Evolutionary conservation across 805 yeast genomes (phyloP), one percentile per base, ranked within the genome.

Genomic region (Kuraishia piskuri): DNA sequence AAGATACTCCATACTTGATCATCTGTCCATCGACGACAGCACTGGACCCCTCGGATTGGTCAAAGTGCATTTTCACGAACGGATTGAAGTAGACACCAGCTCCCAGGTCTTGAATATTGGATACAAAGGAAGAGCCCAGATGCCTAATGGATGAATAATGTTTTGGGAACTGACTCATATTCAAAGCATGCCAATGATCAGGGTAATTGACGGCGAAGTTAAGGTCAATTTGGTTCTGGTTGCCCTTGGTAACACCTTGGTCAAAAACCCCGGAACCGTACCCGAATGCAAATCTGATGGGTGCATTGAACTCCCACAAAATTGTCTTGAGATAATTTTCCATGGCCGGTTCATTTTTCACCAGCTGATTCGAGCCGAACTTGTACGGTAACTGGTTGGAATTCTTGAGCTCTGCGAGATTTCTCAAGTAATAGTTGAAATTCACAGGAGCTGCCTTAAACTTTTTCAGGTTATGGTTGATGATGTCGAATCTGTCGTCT

Each of bases 11-110:
- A 64, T 94, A 94, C 64, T 94, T 94, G 48, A 92, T 80, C 51
- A 78, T 65, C 5, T 59, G 58, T 10, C 22, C 23, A 10, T 47
- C 23, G 10, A 44, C 36, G 14, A 20, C 17, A 17, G 23, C 22
- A 53, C 66, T 63, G 19, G 61, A 53, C 6, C 21, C 17, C 12
- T 51, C 23, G 12, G 59, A 45, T 17, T 53, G 52, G 40, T 73
- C 68, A 9, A 82, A 80, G 52, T 78, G 74, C 52, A 90, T 74
- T 48, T 78, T 75, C 6, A 88, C 90, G 67, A 79, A 94, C 2
- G 99, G 98, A 64, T 94, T 94, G 74, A 89, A 94, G 67, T 92
- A 94, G 2, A 92, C 86, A 7, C 97, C 97, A 0, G 96, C 94
- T 1, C 96, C 97, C 20, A 79, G 58, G 37, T 80, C 78, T 64